These are phyloP conservation scores for Anacardium occidentale DNA, from an alignment of 345 rosid genomes.

Conservation along the genomic window DNA sequence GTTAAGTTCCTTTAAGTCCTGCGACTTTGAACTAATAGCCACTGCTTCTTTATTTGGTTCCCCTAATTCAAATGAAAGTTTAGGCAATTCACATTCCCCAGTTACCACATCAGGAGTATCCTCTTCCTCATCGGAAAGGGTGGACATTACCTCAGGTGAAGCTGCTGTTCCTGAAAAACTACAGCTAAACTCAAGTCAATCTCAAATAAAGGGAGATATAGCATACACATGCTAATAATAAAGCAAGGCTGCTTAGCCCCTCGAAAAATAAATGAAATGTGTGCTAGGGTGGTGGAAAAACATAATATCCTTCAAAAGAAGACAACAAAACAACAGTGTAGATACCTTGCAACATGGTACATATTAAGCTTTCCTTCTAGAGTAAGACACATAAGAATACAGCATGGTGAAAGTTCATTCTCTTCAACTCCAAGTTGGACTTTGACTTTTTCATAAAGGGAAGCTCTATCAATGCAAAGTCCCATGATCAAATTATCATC, in stretches of 20 bases:
- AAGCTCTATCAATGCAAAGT: slow-evolving; percentile 65
- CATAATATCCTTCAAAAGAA: not conserved
- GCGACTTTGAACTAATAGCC: slow-evolving; percentile 17
- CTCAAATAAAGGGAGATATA: slow-evolving; percentile 7
- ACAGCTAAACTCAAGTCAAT: slow-evolving; percentile 33
- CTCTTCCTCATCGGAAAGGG: slow-evolving; percentile 54
- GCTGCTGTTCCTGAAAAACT: slow-evolving; percentile 46
- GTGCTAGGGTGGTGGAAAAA: not conserved
- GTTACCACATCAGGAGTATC: slow-evolving; percentile 36
- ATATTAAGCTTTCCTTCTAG: slow-evolving; percentile 83
- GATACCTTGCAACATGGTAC: slow-evolving; percentile 80
- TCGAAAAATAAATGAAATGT: slow-evolving; percentile 9
- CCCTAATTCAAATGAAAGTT: slow-evolving; percentile 32
- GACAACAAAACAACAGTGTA: not conserved
- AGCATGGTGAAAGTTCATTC: slow-evolving; percentile 69
- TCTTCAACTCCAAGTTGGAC: slow-evolving; percentile 59
- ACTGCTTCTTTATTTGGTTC: slow-evolving; percentile 29
- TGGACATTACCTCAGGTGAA: slow-evolving; percentile 34
- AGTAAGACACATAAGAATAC: slow-evolving; percentile 79
- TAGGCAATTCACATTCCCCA: slow-evolving; percentile 28
- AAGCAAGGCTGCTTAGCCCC: not conserved
- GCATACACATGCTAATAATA: slow-evolving; percentile 12
- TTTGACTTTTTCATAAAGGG: slow-evolving; percentile 56
- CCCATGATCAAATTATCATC: slow-evolving; percentile 90
- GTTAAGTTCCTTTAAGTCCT: slow-evolving; percentile 28